phyloP scores from a whole-genome alignment of 129 eudicot genomes.

The Erigeron canadensis region DNA sequence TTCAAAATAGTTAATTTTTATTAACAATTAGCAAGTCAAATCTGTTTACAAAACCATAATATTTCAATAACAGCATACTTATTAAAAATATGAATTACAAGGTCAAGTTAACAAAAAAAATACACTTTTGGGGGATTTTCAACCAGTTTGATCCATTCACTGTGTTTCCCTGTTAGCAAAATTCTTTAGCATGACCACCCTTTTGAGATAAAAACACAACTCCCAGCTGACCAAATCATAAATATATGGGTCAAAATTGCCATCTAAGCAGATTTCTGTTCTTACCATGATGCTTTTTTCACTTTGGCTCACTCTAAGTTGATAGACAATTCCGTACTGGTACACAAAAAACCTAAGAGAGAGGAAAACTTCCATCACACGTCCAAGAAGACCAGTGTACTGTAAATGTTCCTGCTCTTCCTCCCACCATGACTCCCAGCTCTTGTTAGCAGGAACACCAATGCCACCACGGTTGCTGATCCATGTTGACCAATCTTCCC shows the following conservation, averaged over 20 bases:
- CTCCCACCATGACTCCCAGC: slow-evolving; percentile 99
- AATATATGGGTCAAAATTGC: not conserved
- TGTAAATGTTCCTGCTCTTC: slow-evolving; percentile 93
- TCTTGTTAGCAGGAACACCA: slow-evolving; percentile 94
- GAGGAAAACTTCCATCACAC: slow-evolving; percentile 66
- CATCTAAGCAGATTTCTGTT: not conserved
- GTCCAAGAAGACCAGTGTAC: slow-evolving; percentile 68
- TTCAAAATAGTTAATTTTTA: not conserved
- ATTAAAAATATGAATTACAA: not conserved
- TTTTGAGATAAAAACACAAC: not conserved
- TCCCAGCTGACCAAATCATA: slow-evolving; percentile 1
- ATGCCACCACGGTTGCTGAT: slow-evolving; percentile 84
- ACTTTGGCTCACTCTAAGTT: slow-evolving; percentile 65
- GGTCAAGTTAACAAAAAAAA: not conserved
- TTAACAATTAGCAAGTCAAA: not conserved
- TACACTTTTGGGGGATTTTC: not conserved
- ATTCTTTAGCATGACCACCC: not conserved
- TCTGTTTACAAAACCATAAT: not conserved
- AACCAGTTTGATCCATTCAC: not conserved
- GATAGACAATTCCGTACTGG: slow-evolving; percentile 94
- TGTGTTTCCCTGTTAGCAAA: not conserved
- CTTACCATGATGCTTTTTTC: slow-evolving; percentile 81
- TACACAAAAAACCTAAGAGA: slow-evolving; percentile 79
- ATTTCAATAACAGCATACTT: not conserved
- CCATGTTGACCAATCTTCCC: slow-evolving; percentile 98